A percentile compares a stretch with the other conserved stretches of the same genome.
Evolutionary conservation across 805 yeast genomes (phyloP).

Genomic region (Ogataea henricii): DNA sequence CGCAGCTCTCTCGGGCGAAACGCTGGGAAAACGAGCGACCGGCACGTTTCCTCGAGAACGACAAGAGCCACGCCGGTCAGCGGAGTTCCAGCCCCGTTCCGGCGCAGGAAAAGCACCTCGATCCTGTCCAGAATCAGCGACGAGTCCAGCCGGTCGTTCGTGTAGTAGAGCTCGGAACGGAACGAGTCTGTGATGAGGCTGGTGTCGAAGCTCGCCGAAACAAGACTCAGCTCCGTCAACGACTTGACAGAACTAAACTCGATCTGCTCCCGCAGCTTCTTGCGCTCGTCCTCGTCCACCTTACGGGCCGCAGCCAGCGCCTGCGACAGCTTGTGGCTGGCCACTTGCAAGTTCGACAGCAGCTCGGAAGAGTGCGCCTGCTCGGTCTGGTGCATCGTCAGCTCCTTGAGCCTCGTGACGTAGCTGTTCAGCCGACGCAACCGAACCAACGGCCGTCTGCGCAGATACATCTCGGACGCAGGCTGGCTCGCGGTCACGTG

Average conservation of each 20-base stretch:
- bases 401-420: conserved; percentile 22
- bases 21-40: conserved; percentile 38
- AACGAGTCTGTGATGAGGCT: conserved; percentile 9
- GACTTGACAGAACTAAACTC: conserved; percentile 29
- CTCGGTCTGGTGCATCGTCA: conserved; percentile 22
- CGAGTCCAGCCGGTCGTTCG: conserved; percentile 24
- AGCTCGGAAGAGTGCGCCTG: conserved; percentile 23
- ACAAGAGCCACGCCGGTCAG: conserved; percentile 30
- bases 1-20: conserved; percentile 32
- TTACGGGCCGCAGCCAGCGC: conserved; percentile 22
- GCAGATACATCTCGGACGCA: conserved; percentile 29
- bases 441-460: conserved; percentile 35
- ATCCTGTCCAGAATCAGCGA: conserved; percentile 25
- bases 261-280: conserved; percentile 17
- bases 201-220: conserved; percentile 24
- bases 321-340: conserved; percentile 21
- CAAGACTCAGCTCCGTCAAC: conserved; percentile 18
- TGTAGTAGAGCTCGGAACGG: conserved; percentile 29
- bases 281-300: conserved; percentile 28
- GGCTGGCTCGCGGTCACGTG: conserved; percentile 26
- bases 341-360: conserved; percentile 28
- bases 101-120: conserved; percentile 20
- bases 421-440: conserved; percentile 30
- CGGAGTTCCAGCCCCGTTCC: neutral
- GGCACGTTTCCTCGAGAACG: conserved; percentile 31